Evolutionary conservation across 176 grass and related monocot genomes (phyloP), one percentile per base, ranked within the genome.

Genomic region (Lolium rigidum): DNA sequence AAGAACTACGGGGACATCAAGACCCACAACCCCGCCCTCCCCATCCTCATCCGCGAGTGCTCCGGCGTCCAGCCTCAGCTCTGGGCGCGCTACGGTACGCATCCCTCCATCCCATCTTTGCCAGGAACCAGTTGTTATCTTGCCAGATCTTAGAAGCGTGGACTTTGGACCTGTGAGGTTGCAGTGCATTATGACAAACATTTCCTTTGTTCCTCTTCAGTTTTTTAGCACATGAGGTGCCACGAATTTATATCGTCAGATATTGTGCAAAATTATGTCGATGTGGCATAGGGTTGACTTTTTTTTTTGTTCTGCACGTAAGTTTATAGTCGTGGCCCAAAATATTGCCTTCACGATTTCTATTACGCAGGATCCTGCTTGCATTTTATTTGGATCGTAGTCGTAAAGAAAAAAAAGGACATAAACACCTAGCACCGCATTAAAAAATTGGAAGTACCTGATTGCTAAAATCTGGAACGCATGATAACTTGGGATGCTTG

Each of bases 1-100:
- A 92, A 92, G 88, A 95, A 95, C 88, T 98, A 98, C 66, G 77
- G 87, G 61, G 92, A 98, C 65, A 91, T 98, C 84, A 98, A 98
- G 84, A 83, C 92, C 15, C 88, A 82, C 68, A 98, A 95, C 79
- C 97, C 94, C 0, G 26, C 28, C 2, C 28, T 31, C 28, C 28
- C 28, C 28, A 31, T 31, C 28, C 28, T 31, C 28, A 31, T 31
- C 28, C 28, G 28, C 28, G 28, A 31, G 28, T 31, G 28, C 28
- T 31, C 28, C 28, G 28, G 28, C 28, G 92, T 98, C 18, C 70
- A 94, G 76, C 92, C 97, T 47, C 94, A 98, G 92, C 87, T 98
- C 44, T 98, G 94, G 97, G 94, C 97, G 17, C 86, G 94, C 85
- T 98, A 98, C 67, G 97, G 97, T 98, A 86, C 26, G 39, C 41